A percentile compares a stretch with the other conserved stretches of the same genome.
phyloP scores from a whole-genome alignment of 108 stramenopile species.

The Discostella pseudostelligera region DNA sequence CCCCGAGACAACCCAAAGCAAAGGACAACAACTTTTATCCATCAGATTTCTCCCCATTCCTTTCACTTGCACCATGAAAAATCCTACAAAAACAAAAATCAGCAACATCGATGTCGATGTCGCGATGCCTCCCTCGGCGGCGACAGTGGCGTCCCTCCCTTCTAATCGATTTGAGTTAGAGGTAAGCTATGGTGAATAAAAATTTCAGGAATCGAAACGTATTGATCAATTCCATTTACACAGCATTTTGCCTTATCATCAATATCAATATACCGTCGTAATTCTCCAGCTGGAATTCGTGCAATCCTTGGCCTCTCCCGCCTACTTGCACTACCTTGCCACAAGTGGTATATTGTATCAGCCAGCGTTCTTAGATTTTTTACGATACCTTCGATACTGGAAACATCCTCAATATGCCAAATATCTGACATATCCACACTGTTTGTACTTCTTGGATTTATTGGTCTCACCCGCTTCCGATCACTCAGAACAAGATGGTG shows the following conservation, averaged over 20 bases:
- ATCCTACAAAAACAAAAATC: not conserved
- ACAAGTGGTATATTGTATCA: constrained; percentile 64
- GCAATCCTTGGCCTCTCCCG: constrained; percentile 83
- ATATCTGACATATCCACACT: constrained; percentile 77
- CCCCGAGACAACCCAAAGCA: no score
- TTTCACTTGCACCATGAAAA: no score
- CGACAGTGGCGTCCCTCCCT: constrained; percentile 25
- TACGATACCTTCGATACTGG: constrained; percentile 79
- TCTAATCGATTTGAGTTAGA: constrained; percentile 46
- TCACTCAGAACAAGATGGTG: constrained; percentile 1
- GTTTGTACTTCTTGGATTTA: constrained; percentile 81
- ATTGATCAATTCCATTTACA: no score
- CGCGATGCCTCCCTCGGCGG: constrained; percentile 1
- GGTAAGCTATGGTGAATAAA: constrained; percentile 12
- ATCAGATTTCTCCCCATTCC: no score
- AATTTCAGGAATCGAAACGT: constrained; percentile 1
- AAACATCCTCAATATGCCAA: constrained; percentile 74
- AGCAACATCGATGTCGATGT: not conserved
- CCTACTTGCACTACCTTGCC: constrained; percentile 83
- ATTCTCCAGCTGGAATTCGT: constrained; percentile 51
- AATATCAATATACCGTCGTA: no score
- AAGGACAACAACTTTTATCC: no score
- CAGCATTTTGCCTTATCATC: no score
- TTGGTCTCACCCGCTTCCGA: constrained; percentile 48
- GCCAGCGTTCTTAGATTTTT: constrained; percentile 67